A percentile compares a stretch with the other conserved stretches of the same genome.
Conservation (phyloP, 1,284 basidiomycete species). For the Vanrija sp. region DNA sequence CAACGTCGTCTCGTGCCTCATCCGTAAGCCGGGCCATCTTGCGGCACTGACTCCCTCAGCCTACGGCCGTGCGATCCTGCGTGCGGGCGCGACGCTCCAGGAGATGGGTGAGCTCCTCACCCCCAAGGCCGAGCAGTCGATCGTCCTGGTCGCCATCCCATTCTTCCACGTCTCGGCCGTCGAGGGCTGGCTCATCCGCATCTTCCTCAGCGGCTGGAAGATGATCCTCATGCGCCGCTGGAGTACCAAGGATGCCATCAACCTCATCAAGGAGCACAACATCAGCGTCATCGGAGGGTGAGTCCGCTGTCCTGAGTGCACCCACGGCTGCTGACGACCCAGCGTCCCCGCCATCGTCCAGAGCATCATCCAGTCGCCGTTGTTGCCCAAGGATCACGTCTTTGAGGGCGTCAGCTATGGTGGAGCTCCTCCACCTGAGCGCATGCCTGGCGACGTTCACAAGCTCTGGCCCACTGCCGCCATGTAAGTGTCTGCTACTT, state of each 20-base stretch:
- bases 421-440: constrained; percentile 37
- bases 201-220: constrained; percentile 24
- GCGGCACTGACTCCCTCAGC: constrained; percentile 13
- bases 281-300: constrained; percentile 39
- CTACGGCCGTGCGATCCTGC: constrained; percentile 22
- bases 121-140: background rate
- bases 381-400: constrained; percentile 22
- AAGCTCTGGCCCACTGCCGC: constrained; percentile 32
- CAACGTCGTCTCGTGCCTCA: constrained; percentile 6
- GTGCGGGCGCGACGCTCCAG: constrained; percentile 16
- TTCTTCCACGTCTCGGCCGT: constrained; percentile 45
- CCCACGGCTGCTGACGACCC: too few species aligned
- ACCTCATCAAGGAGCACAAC: constrained; percentile 25
- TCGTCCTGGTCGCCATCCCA: constrained; percentile 31
- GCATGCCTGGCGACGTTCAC: constrained; percentile 32
- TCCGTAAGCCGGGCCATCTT: background rate
- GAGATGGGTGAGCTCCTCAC: constrained; percentile 13
- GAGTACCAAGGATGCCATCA: constrained; percentile 31
- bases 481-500: background rate
- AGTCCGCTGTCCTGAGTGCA: constrained; percentile 23
- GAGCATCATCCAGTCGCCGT: constrained; percentile 32
- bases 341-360: constrained; percentile 41
- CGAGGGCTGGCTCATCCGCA: constrained; percentile 34
- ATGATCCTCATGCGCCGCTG: constrained; percentile 39
- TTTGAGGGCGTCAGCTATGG: constrained; percentile 41